These are phyloP conservation scores for Gaultheria prostrata DNA, from an alignment of 148 eudicot genomes.

Conservation along the genomic window DNA sequence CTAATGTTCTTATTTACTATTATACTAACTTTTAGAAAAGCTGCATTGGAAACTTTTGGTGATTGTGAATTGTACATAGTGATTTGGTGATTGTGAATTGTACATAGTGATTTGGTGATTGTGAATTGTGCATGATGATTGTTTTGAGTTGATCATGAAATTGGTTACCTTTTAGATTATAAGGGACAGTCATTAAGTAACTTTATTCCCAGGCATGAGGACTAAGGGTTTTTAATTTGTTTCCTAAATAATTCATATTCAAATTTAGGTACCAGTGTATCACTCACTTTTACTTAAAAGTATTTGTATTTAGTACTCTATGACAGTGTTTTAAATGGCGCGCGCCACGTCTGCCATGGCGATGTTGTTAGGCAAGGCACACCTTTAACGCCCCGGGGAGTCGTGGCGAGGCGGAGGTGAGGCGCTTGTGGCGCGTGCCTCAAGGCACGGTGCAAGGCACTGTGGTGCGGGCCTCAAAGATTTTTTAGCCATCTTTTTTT, in stretches of 20 bases:
- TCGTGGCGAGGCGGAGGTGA: too few relatives aligned
- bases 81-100: too few relatives aligned
- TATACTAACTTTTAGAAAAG: not conserved
- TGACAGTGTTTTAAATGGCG: not conserved
- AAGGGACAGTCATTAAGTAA: not conserved
- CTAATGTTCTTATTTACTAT: not conserved
- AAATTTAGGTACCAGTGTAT: not conserved
- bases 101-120: not conserved
- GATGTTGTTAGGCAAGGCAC: too few relatives aligned
- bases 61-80: too few relatives aligned
- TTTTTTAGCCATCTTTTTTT: too few relatives aligned
- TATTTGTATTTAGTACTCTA: not conserved
- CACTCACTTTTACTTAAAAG: not conserved
- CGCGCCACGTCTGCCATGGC: too few relatives aligned
- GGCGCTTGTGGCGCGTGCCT: too few relatives aligned
- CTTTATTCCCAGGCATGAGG: not conserved
- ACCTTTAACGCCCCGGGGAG: too few relatives aligned
- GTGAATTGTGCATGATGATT: not conserved
- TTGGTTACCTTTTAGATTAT: not conserved
- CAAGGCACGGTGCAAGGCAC: too few relatives aligned
- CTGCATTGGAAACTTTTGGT: not conserved
- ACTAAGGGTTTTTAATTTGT: not conserved
- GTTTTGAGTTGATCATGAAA: not conserved
- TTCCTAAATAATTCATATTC: not conserved
- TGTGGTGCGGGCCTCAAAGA: too few relatives aligned